Conservation (phyloP, 768 basidiomycete species). For the Xanthoconium purpureum region DNA sequence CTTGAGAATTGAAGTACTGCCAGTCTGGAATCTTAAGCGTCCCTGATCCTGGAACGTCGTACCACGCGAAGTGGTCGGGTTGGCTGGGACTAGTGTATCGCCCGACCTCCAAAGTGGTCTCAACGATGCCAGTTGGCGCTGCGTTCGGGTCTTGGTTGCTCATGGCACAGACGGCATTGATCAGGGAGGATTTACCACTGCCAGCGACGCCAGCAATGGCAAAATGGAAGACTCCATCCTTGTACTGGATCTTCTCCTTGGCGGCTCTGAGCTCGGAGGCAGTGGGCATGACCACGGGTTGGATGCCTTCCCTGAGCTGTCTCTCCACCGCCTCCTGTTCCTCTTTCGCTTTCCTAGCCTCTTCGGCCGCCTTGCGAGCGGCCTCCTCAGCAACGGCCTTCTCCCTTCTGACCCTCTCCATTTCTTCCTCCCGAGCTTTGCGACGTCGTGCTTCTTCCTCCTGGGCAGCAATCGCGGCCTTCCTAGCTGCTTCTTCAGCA, state of each 20-base stretch:
- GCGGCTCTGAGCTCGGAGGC: constrained; percentile 23
- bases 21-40: constrained; percentile 35
- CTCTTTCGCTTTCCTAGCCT: constrained; percentile 20
- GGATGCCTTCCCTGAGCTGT: constrained; percentile 26
- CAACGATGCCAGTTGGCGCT: constrained; percentile 32
- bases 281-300: constrained; percentile 31
- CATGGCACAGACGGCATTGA: constrained; percentile 34
- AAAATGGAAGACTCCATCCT: constrained; percentile 29
- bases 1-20: constrained; percentile 39
- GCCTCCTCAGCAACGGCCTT: constrained; percentile 25
- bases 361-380: constrained; percentile 21
- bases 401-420: constrained; percentile 12
- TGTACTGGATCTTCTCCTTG: constrained; percentile 26
- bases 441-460: constrained; percentile 25
- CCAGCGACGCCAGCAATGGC: constrained; percentile 32
- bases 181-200: constrained; percentile 31
- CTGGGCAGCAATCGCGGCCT: constrained; percentile 22
- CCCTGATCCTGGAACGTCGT: constrained; percentile 38
- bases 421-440: constrained; percentile 20
- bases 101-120: constrained; percentile 31
- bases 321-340: constrained; percentile 23
- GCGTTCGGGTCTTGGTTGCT: constrained; percentile 25
- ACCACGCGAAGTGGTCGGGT: constrained; percentile 32
- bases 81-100: constrained; percentile 30
- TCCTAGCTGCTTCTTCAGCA: constrained; percentile 24